Evolutionary conservation across 495 filamentous ascomycete species (phyloP).

Genomic region (Schizothecium vesticola): DNA sequence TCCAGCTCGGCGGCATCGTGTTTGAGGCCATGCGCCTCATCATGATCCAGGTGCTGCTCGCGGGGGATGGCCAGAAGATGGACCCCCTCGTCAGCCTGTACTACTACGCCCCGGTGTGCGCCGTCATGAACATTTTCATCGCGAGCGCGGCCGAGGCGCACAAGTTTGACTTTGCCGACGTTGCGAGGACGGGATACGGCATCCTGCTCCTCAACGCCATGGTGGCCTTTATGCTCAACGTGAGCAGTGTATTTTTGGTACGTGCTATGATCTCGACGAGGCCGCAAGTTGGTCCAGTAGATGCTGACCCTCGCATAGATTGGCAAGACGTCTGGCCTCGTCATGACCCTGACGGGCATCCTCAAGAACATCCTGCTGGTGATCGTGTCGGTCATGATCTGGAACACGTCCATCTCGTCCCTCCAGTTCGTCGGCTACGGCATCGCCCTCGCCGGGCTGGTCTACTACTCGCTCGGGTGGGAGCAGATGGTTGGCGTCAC

Average conservation of each 20-base stretch:
- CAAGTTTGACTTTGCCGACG: constrained; percentile 47
- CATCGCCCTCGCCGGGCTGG: constrained; percentile 56
- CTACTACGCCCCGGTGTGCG: constrained; percentile 78
- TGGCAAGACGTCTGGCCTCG: constrained; percentile 69
- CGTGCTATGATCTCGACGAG: background rate
- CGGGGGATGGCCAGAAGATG: constrained; percentile 65
- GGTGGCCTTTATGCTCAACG: constrained; percentile 74
- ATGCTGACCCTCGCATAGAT: constrained; percentile 45
- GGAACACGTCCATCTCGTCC: constrained; percentile 53
- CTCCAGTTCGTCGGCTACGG: constrained; percentile 62
- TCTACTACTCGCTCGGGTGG: constrained; percentile 64
- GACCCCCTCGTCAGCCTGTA: constrained; percentile 79
- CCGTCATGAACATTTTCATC: constrained; percentile 65
- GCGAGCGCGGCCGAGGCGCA: constrained; percentile 55
- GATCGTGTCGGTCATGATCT: constrained; percentile 57
- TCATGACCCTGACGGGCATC: constrained; percentile 69
- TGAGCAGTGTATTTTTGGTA: constrained; percentile 71
- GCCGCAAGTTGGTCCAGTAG: background rate
- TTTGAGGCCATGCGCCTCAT: constrained; percentile 74
- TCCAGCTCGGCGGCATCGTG: constrained; percentile 62
- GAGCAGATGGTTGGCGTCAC: constrained; percentile 61
- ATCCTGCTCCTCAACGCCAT: constrained; percentile 60
- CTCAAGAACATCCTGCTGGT: constrained; percentile 74
- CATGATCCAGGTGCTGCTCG: constrained; percentile 69
- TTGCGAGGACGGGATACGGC: constrained; percentile 51